phyloP scores from a whole-genome alignment of 371 early-diverging fungal species.

The Circinella umbellata region DNA sequence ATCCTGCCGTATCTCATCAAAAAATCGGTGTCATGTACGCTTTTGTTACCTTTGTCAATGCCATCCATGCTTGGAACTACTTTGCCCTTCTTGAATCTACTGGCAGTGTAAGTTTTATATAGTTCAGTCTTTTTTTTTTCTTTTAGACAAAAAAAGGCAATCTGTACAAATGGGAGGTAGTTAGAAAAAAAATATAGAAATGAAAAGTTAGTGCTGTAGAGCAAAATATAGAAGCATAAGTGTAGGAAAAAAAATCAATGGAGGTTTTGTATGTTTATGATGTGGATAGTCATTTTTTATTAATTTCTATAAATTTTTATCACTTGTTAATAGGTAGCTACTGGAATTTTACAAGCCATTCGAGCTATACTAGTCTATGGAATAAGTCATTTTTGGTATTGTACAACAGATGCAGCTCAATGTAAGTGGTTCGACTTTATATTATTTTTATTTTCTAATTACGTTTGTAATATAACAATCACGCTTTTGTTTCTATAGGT shows the following conservation, averaged over 20 bases:
- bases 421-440: constrained; percentile 42
- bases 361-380: constrained; percentile 72
- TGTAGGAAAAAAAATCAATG: neutral
- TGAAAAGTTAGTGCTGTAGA: neutral
- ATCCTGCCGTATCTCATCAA: constrained; percentile 15
- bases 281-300: neutral
- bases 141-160: too few species aligned
- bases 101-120: constrained; percentile 45
- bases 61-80: constrained; percentile 53
- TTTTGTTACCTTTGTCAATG: constrained; percentile 35
- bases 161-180: neutral
- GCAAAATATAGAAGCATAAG: too few species aligned
- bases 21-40: constrained; percentile 33
- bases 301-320: neutral
- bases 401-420: constrained; percentile 63
- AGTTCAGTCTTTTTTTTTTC: neutral
- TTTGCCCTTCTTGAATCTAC: constrained; percentile 54
- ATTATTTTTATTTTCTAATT: neutral
- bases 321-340: constrained; percentile 52
- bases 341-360: constrained; percentile 67
- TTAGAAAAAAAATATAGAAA: neutral
- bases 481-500: constrained; percentile 16
- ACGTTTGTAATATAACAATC: neutral
- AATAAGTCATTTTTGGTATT: constrained; percentile 67
- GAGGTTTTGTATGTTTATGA: neutral